These are phyloP conservation scores for Musa acuminata DNA, from an alignment of 176 grass and related monocot species.

Conservation along the genomic window DNA sequence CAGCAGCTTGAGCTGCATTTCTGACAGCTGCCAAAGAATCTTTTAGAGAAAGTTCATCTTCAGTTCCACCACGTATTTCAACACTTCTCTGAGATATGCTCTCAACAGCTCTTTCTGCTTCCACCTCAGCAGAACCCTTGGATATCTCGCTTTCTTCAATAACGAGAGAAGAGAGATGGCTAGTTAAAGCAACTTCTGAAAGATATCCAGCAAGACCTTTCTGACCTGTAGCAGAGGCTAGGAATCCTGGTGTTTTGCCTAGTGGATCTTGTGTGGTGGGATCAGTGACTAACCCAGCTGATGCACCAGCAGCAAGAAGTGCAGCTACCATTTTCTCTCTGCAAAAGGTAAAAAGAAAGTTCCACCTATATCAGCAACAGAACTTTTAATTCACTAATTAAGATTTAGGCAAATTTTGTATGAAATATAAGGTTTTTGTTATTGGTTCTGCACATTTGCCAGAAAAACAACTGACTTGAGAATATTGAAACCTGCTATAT, in stretches of 20 bases:
- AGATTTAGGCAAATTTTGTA: background rate
- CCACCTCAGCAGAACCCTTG: slow-evolving; percentile 49
- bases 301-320: slow-evolving; percentile 76
- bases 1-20: slow-evolving; percentile 82
- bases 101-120: slow-evolving; percentile 56
- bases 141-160: slow-evolving; percentile 56
- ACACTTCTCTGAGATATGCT: slow-evolving; percentile 55
- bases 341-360: slow-evolving; percentile 22
- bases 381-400: slow-evolving; percentile 2
- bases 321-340: slow-evolving; percentile 94
- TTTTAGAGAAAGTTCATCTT: slow-evolving; percentile 85
- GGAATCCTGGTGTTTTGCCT: slow-evolving; percentile 86
- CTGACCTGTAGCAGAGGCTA: slow-evolving; percentile 72
- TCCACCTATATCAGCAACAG: background rate
- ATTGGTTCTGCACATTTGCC: background rate
- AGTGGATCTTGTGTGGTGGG: slow-evolving; percentile 86
- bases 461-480: too few relatives aligned
- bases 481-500: too few relatives aligned
- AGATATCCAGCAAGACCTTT: slow-evolving; percentile 80
- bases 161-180: slow-evolving; percentile 69
- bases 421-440: background rate
- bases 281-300: slow-evolving; percentile 70
- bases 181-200: slow-evolving; percentile 73
- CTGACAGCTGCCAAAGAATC: slow-evolving; percentile 97
- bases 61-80: slow-evolving; percentile 39